phyloP scores from a whole-genome alignment of 2,329 filamentous ascomycete species.

The Fusarium sp. region DNA sequence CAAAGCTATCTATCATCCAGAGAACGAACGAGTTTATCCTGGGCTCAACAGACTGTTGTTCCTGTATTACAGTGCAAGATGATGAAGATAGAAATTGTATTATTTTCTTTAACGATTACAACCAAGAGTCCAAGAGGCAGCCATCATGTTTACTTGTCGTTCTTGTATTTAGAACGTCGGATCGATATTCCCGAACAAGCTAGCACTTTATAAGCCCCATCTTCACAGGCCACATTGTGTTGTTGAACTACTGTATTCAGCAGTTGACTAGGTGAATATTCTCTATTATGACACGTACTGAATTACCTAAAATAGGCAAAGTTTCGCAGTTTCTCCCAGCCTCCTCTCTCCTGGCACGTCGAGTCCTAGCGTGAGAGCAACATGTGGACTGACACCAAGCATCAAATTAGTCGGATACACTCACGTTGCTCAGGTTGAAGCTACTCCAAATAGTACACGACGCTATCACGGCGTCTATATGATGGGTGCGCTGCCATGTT shows the following conservation, averaged over 20 bases:
- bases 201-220: neutral
- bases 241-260: neutral
- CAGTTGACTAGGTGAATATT: neutral
- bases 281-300: neutral
- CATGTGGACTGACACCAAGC: too few species aligned
- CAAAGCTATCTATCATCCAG: neutral
- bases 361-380: too few species aligned
- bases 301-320: conserved; percentile 17
- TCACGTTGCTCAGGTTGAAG: too few species aligned
- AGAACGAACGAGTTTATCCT: neutral
- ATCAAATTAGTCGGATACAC: too few species aligned
- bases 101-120: too few species aligned
- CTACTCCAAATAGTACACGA: too few species aligned
- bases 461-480: conserved; percentile 8
- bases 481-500: conserved; percentile 20
- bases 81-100: neutral
- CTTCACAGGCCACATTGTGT: neutral
- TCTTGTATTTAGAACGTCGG: neutral
- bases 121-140: too few species aligned
- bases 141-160: neutral
- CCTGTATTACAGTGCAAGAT: neutral
- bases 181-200: neutral
- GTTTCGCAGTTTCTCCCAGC: conserved; percentile 2
- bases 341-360: neutral
- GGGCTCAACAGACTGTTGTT: neutral